Evolutionary conservation across 2,329 filamentous ascomycete species (phyloP).

Genomic region (Fusarium musae): DNA sequence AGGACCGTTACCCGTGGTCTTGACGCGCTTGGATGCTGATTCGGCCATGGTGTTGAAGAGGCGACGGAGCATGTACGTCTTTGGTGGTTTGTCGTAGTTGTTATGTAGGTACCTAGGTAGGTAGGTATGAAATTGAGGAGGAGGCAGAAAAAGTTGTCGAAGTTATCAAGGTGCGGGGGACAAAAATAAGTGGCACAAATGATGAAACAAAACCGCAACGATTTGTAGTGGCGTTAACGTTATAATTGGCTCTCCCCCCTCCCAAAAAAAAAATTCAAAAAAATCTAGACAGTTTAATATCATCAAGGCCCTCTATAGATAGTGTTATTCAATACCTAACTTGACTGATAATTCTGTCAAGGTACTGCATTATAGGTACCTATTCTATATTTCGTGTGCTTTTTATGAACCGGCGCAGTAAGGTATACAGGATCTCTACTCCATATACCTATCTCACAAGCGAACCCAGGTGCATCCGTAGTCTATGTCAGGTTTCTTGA

Average conservation of each 20-base stretch:
- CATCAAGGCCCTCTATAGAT: not conserved
- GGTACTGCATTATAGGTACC: not conserved
- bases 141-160: conserved; percentile 9
- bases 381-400: not conserved
- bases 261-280: too few species aligned
- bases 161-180: conserved; percentile 8
- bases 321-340: not conserved
- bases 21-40: conserved; percentile 82
- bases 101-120: not conserved
- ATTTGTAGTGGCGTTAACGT: not conserved
- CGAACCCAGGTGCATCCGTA: not conserved
- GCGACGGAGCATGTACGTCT: conserved; percentile 47
- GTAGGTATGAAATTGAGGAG: not conserved
- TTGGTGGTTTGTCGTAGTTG: not conserved
- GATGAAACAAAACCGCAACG: not conserved
- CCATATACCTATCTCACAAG: not conserved
- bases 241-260: not conserved
- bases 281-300: too few species aligned
- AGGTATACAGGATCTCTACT: not conserved
- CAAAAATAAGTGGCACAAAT: conserved; percentile 14
- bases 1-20: conserved; percentile 70
- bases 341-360: not conserved
- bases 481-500: not conserved
- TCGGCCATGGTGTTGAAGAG: conserved; percentile 60
- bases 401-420: not conserved